A percentile compares a stretch with the other conserved stretches of the same genome.
Conservation (phyloP, 2,329 filamentous ascomycete genomes). For the Ilyonectria mors-panacis region DNA sequence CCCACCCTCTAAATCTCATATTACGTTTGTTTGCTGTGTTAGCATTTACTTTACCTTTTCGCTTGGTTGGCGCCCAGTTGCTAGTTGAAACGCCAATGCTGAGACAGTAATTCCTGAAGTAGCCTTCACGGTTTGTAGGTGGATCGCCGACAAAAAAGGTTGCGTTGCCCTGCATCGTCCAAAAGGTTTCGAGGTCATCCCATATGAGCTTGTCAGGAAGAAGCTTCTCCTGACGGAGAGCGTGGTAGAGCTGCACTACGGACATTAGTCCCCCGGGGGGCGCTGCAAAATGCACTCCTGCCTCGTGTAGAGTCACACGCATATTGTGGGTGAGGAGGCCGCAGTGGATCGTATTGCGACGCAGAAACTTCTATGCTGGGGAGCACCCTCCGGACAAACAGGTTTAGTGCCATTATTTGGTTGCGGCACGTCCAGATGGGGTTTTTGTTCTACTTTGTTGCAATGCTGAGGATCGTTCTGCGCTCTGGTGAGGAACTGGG, state of each 20-base stretch:
- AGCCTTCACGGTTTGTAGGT: constrained; percentile 35
- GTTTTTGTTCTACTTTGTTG: constrained; percentile 31
- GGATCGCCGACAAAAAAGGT: constrained; percentile 43
- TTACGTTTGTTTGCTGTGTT: constrained; percentile 31
- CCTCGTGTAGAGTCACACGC: constrained; percentile 28
- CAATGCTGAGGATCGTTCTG: constrained; percentile 11
- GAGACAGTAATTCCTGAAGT: constrained; percentile 43
- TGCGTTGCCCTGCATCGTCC: constrained; percentile 34
- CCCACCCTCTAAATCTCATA: constrained; percentile 35
- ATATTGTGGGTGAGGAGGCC: constrained; percentile 39
- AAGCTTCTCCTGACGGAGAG: constrained; percentile 38
- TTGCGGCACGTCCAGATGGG: constrained; percentile 21
- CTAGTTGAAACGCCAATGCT: constrained; percentile 36
- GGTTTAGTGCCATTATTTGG: neutral
- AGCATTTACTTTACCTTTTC: constrained; percentile 10
- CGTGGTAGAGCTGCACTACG: constrained; percentile 41
- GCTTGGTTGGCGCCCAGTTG: constrained; percentile 38
- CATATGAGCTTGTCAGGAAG: constrained; percentile 20
- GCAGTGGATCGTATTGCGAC: constrained; percentile 39
- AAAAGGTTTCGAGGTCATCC: constrained; percentile 35
- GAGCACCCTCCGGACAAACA: neutral
- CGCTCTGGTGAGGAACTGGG: constrained; percentile 6
- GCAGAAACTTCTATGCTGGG: constrained; percentile 34
- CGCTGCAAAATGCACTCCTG: constrained; percentile 31
- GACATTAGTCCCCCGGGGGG: constrained; percentile 34